Evolutionary conservation across 257 asterid genomes (phyloP).

Genomic region (Eucommia ulmoides): DNA sequence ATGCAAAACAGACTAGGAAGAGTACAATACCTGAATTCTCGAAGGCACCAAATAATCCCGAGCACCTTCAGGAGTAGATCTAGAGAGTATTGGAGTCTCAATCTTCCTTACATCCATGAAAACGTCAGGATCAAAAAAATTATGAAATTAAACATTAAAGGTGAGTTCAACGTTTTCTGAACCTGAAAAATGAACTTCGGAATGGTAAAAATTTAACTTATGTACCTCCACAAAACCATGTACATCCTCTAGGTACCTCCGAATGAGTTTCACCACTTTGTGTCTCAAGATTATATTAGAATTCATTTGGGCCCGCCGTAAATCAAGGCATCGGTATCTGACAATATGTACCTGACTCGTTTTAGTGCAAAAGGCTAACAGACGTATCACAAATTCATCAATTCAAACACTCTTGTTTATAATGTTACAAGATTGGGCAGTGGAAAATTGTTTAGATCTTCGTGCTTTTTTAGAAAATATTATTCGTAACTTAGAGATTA

Average conservation of each 20-base stretch:
- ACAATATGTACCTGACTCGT: slow-evolving; percentile 6
- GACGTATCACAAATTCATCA: too few relatives aligned
- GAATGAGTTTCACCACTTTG: slow-evolving; percentile 76
- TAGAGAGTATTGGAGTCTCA: slow-evolving; percentile 96
- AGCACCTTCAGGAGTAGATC: slow-evolving; percentile 99
- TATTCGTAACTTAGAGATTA: too few relatives aligned
- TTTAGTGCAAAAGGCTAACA: too few relatives aligned
- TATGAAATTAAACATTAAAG: slow-evolving; percentile 8
- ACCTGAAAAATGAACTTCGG: slow-evolving; percentile 1
- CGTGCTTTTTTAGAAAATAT: too few relatives aligned
- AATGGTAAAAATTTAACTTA: slow-evolving; percentile 9
- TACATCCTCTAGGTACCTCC: slow-evolving; percentile 79
- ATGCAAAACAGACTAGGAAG: slow-evolving; percentile 1
- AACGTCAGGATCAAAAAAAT: slow-evolving; percentile 62
- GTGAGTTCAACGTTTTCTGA: slow-evolving; percentile 3
- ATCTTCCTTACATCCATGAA: slow-evolving; percentile 88
- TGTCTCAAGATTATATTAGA: slow-evolving; percentile 79
- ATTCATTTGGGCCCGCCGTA: slow-evolving; percentile 73
- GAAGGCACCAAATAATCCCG: slow-evolving; percentile 98
- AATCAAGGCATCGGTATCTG: slow-evolving; percentile 93
- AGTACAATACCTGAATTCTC: slow-evolving; percentile 71
- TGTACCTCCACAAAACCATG: slow-evolving; percentile 95
- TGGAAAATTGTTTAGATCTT: too few relatives aligned
- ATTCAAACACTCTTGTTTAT: too few relatives aligned
- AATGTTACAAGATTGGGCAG: too few relatives aligned